phyloP scores from a whole-genome alignment of 2,329 filamentous ascomycete genomes.

The Colletotrichum tabaci region DNA sequence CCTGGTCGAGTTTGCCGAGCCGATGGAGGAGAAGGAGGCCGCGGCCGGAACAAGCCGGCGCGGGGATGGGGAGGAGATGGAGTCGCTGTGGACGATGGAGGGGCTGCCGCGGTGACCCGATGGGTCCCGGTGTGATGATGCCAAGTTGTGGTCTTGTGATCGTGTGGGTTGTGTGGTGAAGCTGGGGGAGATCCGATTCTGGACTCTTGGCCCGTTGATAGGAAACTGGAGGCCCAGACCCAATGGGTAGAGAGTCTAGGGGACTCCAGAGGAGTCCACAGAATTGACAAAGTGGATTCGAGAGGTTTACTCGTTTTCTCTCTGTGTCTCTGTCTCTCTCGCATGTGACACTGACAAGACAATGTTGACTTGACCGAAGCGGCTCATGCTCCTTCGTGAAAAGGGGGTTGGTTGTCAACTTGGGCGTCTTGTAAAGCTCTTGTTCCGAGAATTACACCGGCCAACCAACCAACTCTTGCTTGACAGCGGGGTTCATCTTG shows the following conservation, averaged over 20 bases:
- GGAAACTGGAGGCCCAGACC: background rate
- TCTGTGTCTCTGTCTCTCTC: background rate
- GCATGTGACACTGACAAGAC: constrained; percentile 17
- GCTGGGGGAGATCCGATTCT: constrained; percentile 23
- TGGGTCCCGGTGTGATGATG: background rate
- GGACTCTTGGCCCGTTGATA: constrained; percentile 36
- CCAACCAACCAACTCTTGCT: constrained; percentile 4
- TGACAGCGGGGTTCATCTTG: constrained; percentile 19
- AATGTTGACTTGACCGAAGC: background rate
- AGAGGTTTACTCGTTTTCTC: background rate
- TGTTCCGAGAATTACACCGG: constrained; percentile 30
- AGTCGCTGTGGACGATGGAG: constrained; percentile 43
- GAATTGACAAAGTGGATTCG: background rate
- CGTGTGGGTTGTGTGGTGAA: constrained; percentile 30
- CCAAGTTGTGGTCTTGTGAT: too few relatives aligned
- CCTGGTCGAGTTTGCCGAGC: constrained; percentile 50
- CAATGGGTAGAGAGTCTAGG: too few relatives aligned
- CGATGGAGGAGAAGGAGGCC: constrained; percentile 48
- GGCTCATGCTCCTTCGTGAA: constrained; percentile 23
- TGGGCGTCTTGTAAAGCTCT: background rate
- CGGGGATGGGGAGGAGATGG: constrained; percentile 42
- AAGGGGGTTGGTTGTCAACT: background rate
- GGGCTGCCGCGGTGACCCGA: constrained; percentile 31
- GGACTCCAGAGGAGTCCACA: background rate
- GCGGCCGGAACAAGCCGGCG: constrained; percentile 38